phyloP scores from a whole-genome alignment of 148 eudicot genomes.

The Nepenthes mirabilis region DNA sequence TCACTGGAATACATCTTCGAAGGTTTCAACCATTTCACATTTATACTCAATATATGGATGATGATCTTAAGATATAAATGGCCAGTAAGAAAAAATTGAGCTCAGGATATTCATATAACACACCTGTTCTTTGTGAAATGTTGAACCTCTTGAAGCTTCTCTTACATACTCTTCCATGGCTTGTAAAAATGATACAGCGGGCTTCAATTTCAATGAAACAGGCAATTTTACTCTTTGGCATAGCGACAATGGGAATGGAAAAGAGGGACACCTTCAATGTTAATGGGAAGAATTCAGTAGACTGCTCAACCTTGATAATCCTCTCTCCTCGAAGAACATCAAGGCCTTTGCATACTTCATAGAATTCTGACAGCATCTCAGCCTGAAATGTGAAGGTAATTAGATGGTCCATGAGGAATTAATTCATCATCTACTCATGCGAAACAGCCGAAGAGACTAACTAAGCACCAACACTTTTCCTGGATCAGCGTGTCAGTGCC shows the following conservation, averaged over 20 bases:
- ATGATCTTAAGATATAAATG: too few species aligned
- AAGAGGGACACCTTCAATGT: neutral
- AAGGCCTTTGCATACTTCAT: conserved; percentile 81
- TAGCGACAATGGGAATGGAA: neutral
- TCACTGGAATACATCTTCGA: too few species aligned
- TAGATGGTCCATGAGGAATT: neutral
- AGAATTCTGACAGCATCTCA: conserved; percentile 86
- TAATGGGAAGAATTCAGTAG: conserved; percentile 9
- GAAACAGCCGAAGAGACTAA: too few species aligned
- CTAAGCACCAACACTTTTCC: too few species aligned
- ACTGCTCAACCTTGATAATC: conserved; percentile 90
- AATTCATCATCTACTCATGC: too few species aligned
- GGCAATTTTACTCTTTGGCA: neutral
- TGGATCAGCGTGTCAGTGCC: too few species aligned
- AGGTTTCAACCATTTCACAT: too few species aligned
- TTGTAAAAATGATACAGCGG: conserved; percentile 93
- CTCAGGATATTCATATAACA: neutral
- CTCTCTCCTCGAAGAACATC: conserved; percentile 84
- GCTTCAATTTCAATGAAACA: conserved; percentile 33
- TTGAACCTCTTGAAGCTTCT: conserved; percentile 84
- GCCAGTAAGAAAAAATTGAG: neutral
- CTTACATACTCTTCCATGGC: conserved; percentile 96
- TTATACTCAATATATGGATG: too few species aligned
- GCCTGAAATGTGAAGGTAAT: conserved; percentile 39
- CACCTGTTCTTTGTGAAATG: conserved; percentile 73